phyloP scores from a whole-genome alignment of 2,329 filamentous ascomycete genomes.

The Aspergillus tanneri region DNA sequence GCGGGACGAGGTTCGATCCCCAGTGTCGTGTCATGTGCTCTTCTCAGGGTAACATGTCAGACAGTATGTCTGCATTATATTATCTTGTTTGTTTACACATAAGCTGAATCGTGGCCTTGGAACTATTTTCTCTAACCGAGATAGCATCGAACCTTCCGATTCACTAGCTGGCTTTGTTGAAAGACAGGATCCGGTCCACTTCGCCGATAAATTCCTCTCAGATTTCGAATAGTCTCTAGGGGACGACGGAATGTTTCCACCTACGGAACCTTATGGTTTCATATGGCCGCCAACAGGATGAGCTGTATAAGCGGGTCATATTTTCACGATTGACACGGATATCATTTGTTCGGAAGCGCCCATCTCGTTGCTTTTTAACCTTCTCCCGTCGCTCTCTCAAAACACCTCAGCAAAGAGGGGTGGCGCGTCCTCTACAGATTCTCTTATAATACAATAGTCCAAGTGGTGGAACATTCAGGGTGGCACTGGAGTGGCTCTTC shows the following conservation, averaged over 20 bases:
- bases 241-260: slow-evolving; percentile 30
- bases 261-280: slow-evolving; percentile 20
- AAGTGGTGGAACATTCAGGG: too few species aligned
- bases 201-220: slow-evolving; percentile 41
- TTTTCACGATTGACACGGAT: too few species aligned
- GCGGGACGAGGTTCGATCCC: slow-evolving; percentile 43
- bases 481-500: too few species aligned
- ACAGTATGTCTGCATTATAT: slow-evolving; percentile 17
- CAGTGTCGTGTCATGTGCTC: slow-evolving; percentile 18
- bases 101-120: slow-evolving; percentile 14
- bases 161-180: slow-evolving; percentile 5
- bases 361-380: slow-evolving; percentile 64
- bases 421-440: too few species aligned
- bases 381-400: too few species aligned
- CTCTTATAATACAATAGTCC: too few species aligned
- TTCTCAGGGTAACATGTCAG: slow-evolving; percentile 15
- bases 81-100: neutral
- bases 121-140: slow-evolving; percentile 12
- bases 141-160: slow-evolving; percentile 10
- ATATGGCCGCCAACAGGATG: neutral
- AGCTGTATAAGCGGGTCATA: neutral
- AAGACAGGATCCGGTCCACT: slow-evolving; percentile 23
- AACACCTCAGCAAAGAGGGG: too few species aligned
- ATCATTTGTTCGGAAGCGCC: slow-evolving; percentile 52
- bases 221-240: slow-evolving; percentile 42